phyloP scores from a whole-genome alignment of 2,329 filamentous ascomycete species.

The Verticillium nonalfalfae region DNA sequence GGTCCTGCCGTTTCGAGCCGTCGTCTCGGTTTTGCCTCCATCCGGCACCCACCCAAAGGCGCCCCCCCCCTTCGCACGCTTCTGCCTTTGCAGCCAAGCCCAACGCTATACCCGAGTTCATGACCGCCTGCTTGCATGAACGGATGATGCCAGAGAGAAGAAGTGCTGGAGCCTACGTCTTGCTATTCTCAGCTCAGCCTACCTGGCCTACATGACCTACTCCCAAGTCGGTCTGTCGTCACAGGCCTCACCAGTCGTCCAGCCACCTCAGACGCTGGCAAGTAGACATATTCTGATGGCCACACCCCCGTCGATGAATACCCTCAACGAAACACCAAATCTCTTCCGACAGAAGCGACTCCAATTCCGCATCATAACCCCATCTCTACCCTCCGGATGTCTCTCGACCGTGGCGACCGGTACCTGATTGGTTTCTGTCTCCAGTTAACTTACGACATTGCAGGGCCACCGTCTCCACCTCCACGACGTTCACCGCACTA shows the following conservation, averaged over 20 bases:
- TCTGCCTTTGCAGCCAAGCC: neutral
- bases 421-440: neutral
- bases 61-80: neutral
- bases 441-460: neutral
- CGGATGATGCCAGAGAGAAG: too few species aligned
- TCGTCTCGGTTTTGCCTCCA: neutral
- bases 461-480: neutral
- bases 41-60: neutral
- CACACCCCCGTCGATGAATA: neutral
- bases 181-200: too few species aligned
- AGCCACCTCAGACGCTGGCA: too few species aligned
- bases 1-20: slow-evolving; percentile 11
- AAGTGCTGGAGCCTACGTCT: too few species aligned
- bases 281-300: too few species aligned
- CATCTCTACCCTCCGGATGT: neutral
- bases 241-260: too few species aligned
- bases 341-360: neutral
- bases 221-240: too few species aligned
- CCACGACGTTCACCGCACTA: slow-evolving; percentile 3
- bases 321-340: neutral
- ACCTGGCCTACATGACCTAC: too few species aligned
- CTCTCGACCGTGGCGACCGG: neutral
- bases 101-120: neutral
- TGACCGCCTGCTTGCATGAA: too few species aligned
- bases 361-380: neutral